Conservation (phyloP, 1,284 basidiomycete species). For the Irpex sp. region DNA sequence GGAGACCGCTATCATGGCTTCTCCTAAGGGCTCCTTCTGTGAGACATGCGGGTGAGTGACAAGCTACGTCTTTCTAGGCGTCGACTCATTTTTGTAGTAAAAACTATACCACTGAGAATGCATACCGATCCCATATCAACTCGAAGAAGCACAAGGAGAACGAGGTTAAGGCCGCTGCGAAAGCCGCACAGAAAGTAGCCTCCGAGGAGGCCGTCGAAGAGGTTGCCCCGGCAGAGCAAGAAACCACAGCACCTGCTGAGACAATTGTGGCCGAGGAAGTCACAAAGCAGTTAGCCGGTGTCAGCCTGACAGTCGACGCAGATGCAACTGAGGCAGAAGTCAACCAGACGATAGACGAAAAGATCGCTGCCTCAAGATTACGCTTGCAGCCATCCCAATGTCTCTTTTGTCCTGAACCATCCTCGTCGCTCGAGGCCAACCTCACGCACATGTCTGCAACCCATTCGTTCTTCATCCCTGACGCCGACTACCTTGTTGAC, state of each 20-base stretch:
- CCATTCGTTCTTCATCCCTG: slow-evolving; percentile 97
- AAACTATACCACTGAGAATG: slow-evolving; percentile 86
- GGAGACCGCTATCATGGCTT: slow-evolving; percentile 70
- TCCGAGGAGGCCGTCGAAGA: slow-evolving; percentile 16
- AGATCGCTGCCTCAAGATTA: slow-evolving; percentile 73
- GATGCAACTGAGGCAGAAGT: slow-evolving; percentile 50
- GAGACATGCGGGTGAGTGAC: slow-evolving; percentile 74
- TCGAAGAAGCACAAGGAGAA: slow-evolving; percentile 92
- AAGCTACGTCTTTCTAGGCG: background rate
- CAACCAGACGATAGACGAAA: slow-evolving; percentile 63
- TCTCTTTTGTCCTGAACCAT: slow-evolving; percentile 78
- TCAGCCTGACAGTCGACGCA: slow-evolving; percentile 33
- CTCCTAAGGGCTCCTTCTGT: slow-evolving; percentile 65
- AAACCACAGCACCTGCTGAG: background rate
- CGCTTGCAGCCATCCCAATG: slow-evolving; percentile 67
- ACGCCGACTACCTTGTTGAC: slow-evolving; percentile 88
- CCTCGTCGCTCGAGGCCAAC: slow-evolving; percentile 60
- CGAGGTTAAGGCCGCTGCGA: slow-evolving; percentile 49
- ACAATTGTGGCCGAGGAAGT: slow-evolving; percentile 8
- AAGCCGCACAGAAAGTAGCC: slow-evolving; percentile 10
- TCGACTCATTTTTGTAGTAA: slow-evolving; percentile 57
- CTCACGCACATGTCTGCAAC: slow-evolving; percentile 83
- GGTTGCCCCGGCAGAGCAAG: background rate
- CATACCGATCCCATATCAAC: slow-evolving; percentile 82
- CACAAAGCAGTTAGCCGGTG: slow-evolving; percentile 12